Base-by-base conservation (phyloP, 1,139 yeast genomes). In the Geotrichum histeridarum region DNA sequence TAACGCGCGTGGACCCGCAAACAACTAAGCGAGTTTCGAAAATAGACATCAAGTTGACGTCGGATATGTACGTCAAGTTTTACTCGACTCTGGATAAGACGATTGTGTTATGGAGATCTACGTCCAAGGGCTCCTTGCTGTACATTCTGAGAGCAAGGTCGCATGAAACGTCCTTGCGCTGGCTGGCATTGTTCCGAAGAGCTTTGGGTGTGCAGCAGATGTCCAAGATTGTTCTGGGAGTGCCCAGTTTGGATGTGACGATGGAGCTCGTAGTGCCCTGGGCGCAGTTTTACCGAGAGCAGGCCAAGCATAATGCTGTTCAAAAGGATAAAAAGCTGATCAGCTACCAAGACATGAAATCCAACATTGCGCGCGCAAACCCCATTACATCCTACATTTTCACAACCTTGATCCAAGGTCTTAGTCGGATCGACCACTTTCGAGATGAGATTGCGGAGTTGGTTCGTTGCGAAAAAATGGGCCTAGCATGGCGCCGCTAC, bases 71-170 rank as follows among this genome's bases (percentile, higher is more conserved):
- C 1, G 80, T 84, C 2, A 75, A 72, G 30, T 74, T 87, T 47
- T 86, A 84, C 63, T 86, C 86, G 47, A 68, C 78, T 1, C 69
- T 84, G 44, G 96, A 90, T 64, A 84, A 86, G 63, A 77, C 93
- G 0, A 72, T 89, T 15, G 79, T 81, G 15, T 66, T 86, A 72
- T 53, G 78, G 79, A 11, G 74, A 48, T 53, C 45, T 44, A 57
- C 45, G 6, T 51, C 46, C 15, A 55, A 54, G 11, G 65, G 66
- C 14, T 64, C 69, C 1, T 66, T 67, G 42, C 72, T 79, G 2
- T 83, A 80, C 64, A 77, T 86, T 32, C 63, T 87, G 54, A 77
- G 81, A 51, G 75, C 84, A n/a, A 78, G 77, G 49, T 77, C 84
- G 8, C 60, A 55, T 12, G 42, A 54, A 18, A 48, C 82, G 1